Base-by-base conservation (phyloP, 305 asterid genomes). In the Stenogyne calaminthoides region DNA sequence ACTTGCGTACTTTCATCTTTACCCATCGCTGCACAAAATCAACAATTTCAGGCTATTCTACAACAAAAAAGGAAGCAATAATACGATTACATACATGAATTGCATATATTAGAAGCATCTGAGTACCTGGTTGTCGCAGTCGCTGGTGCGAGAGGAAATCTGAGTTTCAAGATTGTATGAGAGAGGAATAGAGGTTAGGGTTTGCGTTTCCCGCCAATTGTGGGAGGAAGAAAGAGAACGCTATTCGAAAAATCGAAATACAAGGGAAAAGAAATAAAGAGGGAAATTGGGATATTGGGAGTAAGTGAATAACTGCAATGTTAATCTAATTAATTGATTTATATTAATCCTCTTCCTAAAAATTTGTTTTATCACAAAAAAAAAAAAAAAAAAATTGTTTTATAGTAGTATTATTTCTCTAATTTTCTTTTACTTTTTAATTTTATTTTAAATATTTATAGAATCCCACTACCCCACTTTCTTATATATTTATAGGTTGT, bases 1-100 rank as follows among this genome's bases (percentile, higher is more conserved):
- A n/a, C n/a, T n/a, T n/a, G 84, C 16, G 93, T 83, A 71, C 77
- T 81, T 44, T 70, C 90, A 44, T 79, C 91, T 60, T 77, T 82
- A 64, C 76, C 76, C 98, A 91, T 93, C 52, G 78, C 85, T 69
- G 76, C 64, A 29, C 59, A 52, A 61, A 81, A 6, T 58, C 63
- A 3, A 72, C 2, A 69, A 44, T 37, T 73, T 64, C 62, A 44
- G 71, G 68, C 10, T 10, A 56, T 46, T 75, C 37, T 66, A 6
- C 22, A 36, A 55, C n/a, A 39, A 60, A 36, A 54, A 12, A 8
- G 57, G 29, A 25, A 25, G 39, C 22, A 56, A 1, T 56, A 1
- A 9, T 40, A 11, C 2, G 2, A 44, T 10, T 44, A 11, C 6
- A 2, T 64, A 47, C 56, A 14, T 46, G 8, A 2, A 20, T 8